Conservation (phyloP, 129 eudicot species). For the Lonicera japonica region DNA sequence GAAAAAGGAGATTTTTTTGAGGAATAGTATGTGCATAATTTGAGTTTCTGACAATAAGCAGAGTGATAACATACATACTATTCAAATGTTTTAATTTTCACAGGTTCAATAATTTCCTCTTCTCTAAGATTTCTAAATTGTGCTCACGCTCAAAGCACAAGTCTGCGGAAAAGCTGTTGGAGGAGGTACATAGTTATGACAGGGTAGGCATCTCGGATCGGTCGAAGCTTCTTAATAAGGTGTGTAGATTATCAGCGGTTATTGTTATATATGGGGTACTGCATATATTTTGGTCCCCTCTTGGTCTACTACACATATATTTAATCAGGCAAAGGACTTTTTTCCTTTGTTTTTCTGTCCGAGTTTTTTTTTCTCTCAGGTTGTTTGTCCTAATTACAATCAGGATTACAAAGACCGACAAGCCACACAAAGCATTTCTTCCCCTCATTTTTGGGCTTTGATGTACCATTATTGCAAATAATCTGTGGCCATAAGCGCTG, state of each 20-base stretch:
- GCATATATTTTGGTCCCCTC: background rate
- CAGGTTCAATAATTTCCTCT: slow-evolving; percentile 54
- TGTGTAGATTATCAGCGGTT: slow-evolving; percentile 9
- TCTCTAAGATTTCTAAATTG: slow-evolving; percentile 40
- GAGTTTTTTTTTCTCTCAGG: background rate
- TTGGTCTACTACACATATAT: slow-evolving; percentile 7
- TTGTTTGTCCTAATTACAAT: background rate
- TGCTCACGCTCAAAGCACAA: slow-evolving; percentile 55
- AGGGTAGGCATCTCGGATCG: slow-evolving; percentile 31
- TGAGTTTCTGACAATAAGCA: slow-evolving; percentile 1
- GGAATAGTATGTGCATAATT: background rate
- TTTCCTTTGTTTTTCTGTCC: too few relatives aligned
- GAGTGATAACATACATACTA: slow-evolving; percentile 4
- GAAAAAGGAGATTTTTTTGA: background rate
- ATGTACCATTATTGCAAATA: too few relatives aligned
- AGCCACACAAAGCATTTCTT: too few relatives aligned
- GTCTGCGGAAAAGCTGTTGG: slow-evolving; percentile 39
- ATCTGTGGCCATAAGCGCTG: too few relatives aligned
- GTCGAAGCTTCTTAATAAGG: slow-evolving; percentile 38
- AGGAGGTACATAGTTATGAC: slow-evolving; percentile 45
- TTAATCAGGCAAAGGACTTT: slow-evolving; percentile 1
- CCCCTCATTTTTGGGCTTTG: too few relatives aligned
- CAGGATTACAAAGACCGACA: background rate
- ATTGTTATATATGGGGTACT: background rate
- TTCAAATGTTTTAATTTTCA: slow-evolving; percentile 10